Conservation (phyloP, 1,284 basidiomycete genomes). For the Meira nashicola region DNA sequence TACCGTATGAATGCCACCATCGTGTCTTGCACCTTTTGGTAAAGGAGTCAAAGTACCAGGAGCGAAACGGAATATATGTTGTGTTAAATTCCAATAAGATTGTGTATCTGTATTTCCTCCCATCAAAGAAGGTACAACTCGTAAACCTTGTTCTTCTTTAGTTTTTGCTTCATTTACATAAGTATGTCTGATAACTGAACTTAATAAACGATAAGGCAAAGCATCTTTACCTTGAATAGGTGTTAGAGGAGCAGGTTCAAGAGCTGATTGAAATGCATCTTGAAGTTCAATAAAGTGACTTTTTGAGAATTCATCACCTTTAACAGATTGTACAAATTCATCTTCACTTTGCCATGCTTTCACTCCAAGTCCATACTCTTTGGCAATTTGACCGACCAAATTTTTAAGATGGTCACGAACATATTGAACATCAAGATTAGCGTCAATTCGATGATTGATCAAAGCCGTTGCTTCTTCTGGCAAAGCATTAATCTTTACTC, state of each 20-base stretch:
- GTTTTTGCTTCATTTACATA: slow-evolving; percentile 58
- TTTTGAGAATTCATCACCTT: slow-evolving; percentile 10
- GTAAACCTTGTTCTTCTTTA: slow-evolving; percentile 49
- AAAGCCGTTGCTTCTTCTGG: slow-evolving; percentile 61
- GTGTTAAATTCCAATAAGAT: slow-evolving; percentile 59
- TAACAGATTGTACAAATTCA: slow-evolving; percentile 7
- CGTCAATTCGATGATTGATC: slow-evolving; percentile 63
- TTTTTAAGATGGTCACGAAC: slow-evolving; percentile 56
- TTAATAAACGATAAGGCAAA: not conserved
- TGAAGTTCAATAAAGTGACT: slow-evolving; percentile 18
- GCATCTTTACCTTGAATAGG: slow-evolving; percentile 54
- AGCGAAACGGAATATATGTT: slow-evolving; percentile 61
- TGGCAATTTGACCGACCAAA: slow-evolving; percentile 57
- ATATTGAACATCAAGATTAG: slow-evolving; percentile 57
- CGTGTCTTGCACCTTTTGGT: slow-evolving; percentile 53
- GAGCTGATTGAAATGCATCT: slow-evolving; percentile 56
- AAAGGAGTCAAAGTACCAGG: slow-evolving; percentile 38
- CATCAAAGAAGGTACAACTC: slow-evolving; percentile 60
- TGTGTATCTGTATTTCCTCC: slow-evolving; percentile 59
- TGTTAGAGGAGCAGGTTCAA: slow-evolving; percentile 62
- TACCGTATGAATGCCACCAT: slow-evolving; percentile 64
- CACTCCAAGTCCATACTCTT: slow-evolving; percentile 59
- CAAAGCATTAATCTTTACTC: slow-evolving; percentile 65
- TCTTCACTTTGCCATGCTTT: slow-evolving; percentile 54
- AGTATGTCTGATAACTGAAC: slow-evolving; percentile 57